phyloP scores from a whole-genome alignment of 192 early-diverging fungal species.

The Coemansia sp. region DNA sequence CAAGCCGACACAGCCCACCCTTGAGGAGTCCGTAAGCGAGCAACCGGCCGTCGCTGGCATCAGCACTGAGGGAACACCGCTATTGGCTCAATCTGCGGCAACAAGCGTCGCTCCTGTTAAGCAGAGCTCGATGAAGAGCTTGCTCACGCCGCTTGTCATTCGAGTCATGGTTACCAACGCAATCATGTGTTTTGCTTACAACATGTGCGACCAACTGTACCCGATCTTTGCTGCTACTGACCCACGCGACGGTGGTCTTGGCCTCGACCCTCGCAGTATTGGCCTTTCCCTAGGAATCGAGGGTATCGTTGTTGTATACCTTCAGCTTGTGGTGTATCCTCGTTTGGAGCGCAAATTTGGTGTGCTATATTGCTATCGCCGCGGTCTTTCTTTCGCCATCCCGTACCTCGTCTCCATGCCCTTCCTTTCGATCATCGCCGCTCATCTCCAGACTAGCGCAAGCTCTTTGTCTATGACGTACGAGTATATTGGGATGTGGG shows the following conservation, averaged over 20 bases:
- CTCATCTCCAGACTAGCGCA: neutral
- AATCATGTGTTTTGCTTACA: conserved; percentile 22
- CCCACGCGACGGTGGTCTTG: conserved; percentile 55
- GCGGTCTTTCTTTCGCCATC: conserved; percentile 19
- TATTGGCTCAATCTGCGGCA: conserved; percentile 2
- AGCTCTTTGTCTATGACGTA: neutral
- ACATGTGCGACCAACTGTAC: conserved; percentile 35
- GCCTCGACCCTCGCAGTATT: conserved; percentile 51
- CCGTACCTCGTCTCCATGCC: conserved; percentile 16
- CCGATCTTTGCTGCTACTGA: conserved; percentile 48
- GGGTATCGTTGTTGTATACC: conserved; percentile 43
- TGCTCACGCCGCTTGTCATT: conserved; percentile 23
- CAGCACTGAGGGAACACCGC: conserved; percentile 15
- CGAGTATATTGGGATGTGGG: conserved; percentile 34
- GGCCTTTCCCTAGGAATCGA: conserved; percentile 54
- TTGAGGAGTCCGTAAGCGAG: neutral
- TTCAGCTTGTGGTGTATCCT: conserved; percentile 59
- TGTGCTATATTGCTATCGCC: conserved; percentile 41
- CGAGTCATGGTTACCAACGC: conserved; percentile 29
- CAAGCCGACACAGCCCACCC: neutral
- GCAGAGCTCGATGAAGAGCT: conserved; percentile 12
- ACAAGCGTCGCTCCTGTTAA: neutral
- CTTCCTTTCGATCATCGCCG: conserved; percentile 10
- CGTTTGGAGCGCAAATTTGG: conserved; percentile 49
- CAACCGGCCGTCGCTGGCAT: neutral